A percentile compares a stretch with the other conserved stretches of the same genome.
Conservation (phyloP, 768 basidiomycete species). For the Tephrocybe sp. region DNA sequence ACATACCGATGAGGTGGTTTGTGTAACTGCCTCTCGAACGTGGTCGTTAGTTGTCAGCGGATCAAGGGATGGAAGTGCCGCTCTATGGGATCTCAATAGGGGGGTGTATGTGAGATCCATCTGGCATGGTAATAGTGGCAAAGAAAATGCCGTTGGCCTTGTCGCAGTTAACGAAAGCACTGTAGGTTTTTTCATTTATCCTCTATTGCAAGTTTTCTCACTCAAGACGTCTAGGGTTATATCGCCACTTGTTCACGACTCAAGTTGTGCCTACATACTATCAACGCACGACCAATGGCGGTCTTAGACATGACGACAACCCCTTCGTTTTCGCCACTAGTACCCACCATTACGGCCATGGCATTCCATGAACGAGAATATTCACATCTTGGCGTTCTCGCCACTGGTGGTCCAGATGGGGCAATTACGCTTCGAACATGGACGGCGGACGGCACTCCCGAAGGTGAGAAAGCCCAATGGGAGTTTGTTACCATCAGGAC, state of each 20-base stretch:
- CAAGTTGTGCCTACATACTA: slow-evolving; percentile 76
- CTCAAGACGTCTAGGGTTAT: slow-evolving; percentile 58
- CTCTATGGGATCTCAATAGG: slow-evolving; percentile 87
- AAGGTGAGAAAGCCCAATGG: slow-evolving; percentile 69
- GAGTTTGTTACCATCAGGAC: slow-evolving; percentile 67
- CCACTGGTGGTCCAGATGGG: slow-evolving; percentile 74
- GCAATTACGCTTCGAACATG: slow-evolving; percentile 80
- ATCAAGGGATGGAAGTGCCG: slow-evolving; percentile 81
- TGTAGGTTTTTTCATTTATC: slow-evolving; percentile 42
- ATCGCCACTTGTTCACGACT: slow-evolving; percentile 79
- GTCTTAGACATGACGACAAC: slow-evolving; percentile 56
- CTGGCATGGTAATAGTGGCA: slow-evolving; percentile 54
- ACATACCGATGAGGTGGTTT: slow-evolving; percentile 66
- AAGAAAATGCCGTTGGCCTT: slow-evolving; percentile 50
- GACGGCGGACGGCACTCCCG: slow-evolving; percentile 72
- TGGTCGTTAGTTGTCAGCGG: slow-evolving; percentile 88
- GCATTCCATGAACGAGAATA: slow-evolving; percentile 92
- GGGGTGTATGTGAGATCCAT: slow-evolving; percentile 80
- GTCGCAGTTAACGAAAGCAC: slow-evolving; percentile 85
- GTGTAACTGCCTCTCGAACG: slow-evolving; percentile 67
- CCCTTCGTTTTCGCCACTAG: slow-evolving; percentile 39
- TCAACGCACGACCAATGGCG: slow-evolving; percentile 81
- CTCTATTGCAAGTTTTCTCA: not conserved
- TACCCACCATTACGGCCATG: slow-evolving; percentile 65
- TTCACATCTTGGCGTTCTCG: slow-evolving; percentile 72